A percentile compares a stretch with the other conserved stretches of the same genome.
Conservation (phyloP, 192 early-diverging fungal species). For the Lunasporangiospora selenospora region DNA sequence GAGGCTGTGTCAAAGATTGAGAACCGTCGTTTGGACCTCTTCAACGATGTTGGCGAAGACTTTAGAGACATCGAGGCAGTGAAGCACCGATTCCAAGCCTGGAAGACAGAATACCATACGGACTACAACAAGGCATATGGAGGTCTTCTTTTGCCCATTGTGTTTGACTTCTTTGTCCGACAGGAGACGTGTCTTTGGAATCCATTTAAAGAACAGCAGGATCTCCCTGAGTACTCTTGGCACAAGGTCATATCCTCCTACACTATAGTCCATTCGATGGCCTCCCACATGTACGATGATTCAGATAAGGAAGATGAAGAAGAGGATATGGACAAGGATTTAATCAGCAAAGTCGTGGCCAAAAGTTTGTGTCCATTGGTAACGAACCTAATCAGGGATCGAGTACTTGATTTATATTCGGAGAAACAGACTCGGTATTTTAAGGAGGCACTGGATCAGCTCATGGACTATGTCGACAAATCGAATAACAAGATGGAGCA, state of each 20-base stretch:
- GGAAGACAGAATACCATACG: conserved; percentile 56
- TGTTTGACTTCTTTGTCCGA: conserved; percentile 65
- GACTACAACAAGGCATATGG: conserved; percentile 67
- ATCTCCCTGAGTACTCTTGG: conserved; percentile 34
- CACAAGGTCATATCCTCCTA: conserved; percentile 25
- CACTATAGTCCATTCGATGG: conserved; percentile 7
- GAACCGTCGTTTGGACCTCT: conserved; percentile 25
- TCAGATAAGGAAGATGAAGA: conserved; percentile 35
- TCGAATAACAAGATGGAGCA: conserved; percentile 42
- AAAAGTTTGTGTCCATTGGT: conserved; percentile 41
- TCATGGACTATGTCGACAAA: conserved; percentile 45
- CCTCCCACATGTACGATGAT: conserved; percentile 18
- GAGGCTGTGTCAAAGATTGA: conserved; percentile 38
- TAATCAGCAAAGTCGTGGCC: conserved; percentile 40
- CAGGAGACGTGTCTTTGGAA: conserved; percentile 59
- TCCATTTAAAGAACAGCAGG: conserved; percentile 48
- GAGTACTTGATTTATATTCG: conserved; percentile 40
- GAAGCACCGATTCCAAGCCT: conserved; percentile 56
- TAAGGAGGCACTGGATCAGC: conserved; percentile 30
- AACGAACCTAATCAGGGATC: conserved; percentile 19
- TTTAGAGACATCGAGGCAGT: conserved; percentile 53
- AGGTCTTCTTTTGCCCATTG: conserved; percentile 56
- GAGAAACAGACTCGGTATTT: conserved; percentile 25
- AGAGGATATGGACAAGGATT: conserved; percentile 35
- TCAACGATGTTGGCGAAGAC: conserved; percentile 57